These are phyloP conservation scores for Prunus yedoensis DNA, from an alignment of 331 rosid genomes.

Conservation along the genomic window DNA sequence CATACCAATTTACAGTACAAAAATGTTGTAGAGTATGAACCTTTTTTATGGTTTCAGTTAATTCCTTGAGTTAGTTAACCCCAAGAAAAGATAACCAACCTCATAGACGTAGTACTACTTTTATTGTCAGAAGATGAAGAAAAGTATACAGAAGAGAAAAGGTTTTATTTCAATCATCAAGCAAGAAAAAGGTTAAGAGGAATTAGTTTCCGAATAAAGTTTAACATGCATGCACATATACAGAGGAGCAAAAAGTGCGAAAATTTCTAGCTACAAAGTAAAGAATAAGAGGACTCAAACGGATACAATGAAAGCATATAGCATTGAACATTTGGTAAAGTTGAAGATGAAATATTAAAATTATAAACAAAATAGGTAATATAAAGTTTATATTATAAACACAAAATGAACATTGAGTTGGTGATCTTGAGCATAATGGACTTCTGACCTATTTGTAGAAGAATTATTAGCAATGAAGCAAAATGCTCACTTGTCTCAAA, in stretches of 20 bases:
- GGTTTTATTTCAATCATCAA: not conserved
- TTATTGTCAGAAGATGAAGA: not conserved
- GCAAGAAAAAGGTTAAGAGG: not conserved
- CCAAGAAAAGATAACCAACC: slow-evolving; percentile 3
- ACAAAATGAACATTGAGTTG: not conserved
- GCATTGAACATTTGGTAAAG: not conserved
- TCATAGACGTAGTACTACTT: not conserved
- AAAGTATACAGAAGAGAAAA: not conserved
- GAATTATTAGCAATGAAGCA: not conserved
- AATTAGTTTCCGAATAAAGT: not conserved
- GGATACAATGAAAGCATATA: not conserved
- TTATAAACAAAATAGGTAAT: not conserved
- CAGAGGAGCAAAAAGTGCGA: not conserved
- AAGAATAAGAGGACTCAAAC: not conserved
- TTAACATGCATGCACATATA: not conserved
- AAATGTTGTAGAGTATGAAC: not conserved
- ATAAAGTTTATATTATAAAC: not conserved
- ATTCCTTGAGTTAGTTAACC: not conserved
- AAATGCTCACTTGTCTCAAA: not conserved
- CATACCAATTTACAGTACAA: not conserved
- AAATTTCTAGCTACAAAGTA: not conserved
- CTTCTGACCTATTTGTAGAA: not conserved
- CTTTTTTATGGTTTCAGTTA: not conserved
- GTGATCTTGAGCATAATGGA: not conserved
- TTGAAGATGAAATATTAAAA: not conserved